These are phyloP conservation scores for Mycena olivaceomarginata DNA, from an alignment of 768 basidiomycete genomes.

Conservation along the genomic window DNA sequence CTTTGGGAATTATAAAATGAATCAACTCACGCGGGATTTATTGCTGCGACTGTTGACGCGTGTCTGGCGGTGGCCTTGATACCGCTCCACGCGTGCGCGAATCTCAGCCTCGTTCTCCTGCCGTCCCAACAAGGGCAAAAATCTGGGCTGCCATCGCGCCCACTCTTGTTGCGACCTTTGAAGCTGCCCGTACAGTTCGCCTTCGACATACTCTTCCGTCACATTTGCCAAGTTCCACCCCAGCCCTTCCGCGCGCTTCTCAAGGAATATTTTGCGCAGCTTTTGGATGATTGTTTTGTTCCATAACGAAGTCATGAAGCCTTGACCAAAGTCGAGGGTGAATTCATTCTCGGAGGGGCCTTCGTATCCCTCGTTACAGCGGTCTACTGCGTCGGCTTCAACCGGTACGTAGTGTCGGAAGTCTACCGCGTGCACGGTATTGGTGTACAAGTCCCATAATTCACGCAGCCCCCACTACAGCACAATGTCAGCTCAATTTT, in stretches of 20 bases:
- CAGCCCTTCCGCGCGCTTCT: neutral
- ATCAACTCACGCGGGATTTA: neutral
- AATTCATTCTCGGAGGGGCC: neutral
- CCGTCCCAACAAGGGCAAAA: neutral
- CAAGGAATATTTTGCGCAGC: neutral
- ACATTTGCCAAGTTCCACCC: constrained; percentile 28
- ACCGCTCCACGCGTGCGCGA: neutral
- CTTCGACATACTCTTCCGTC: constrained; percentile 4
- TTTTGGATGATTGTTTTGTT: neutral
- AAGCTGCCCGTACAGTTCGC: constrained; percentile 13
- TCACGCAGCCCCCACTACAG: neutral
- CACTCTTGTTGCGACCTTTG: constrained; percentile 30
- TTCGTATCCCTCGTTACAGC: neutral
- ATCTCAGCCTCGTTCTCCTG: neutral
- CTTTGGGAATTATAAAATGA: no score
- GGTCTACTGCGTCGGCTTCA: neutral
- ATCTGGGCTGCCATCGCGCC: neutral
- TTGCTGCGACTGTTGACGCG: no score
- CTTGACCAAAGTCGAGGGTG: constrained; percentile 7
- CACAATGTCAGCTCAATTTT: neutral
- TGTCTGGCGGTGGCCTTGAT: neutral
- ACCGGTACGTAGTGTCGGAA: neutral
- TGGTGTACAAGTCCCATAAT: neutral
- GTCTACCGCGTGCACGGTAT: neutral
- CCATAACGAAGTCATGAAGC: neutral